These are phyloP conservation scores for Puya raimondii DNA, from an alignment of 176 grass and related monocot genomes.

Conservation along the genomic window DNA sequence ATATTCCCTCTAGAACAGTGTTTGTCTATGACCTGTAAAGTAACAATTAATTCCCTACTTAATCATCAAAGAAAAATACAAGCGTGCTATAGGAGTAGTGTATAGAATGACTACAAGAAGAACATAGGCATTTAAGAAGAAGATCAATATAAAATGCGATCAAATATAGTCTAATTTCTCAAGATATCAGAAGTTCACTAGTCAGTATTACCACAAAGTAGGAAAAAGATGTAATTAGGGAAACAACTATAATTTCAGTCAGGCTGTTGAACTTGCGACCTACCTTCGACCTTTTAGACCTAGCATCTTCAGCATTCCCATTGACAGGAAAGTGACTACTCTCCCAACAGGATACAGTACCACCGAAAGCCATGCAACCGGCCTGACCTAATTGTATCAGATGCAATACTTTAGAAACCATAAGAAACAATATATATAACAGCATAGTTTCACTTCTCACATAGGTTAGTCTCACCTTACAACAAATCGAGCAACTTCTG, in stretches of 20 bases:
- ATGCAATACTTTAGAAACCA: constrained; percentile 20
- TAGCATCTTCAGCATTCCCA: constrained; percentile 93
- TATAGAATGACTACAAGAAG: neutral
- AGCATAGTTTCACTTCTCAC: constrained; percentile 5
- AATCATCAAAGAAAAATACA: too few relatives aligned
- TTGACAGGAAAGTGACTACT: constrained; percentile 82
- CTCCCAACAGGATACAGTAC: constrained; percentile 92
- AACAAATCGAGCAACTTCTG: constrained; percentile 89
- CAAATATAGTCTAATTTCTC: too few relatives aligned
- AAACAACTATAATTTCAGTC: neutral
- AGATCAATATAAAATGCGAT: too few relatives aligned
- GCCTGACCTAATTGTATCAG: constrained; percentile 66
- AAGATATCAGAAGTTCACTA: too few relatives aligned
- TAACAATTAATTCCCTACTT: too few relatives aligned
- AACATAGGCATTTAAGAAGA: neutral
- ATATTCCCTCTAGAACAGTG: neutral
- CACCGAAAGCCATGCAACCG: constrained; percentile 90
- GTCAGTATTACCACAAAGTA: too few relatives aligned
- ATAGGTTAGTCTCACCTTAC: constrained; percentile 57
- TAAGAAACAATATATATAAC: neutral
- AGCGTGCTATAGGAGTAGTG: too few relatives aligned
- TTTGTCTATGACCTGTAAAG: neutral
- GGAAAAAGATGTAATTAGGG: neutral
- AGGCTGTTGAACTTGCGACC: neutral
- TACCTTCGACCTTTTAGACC: constrained; percentile 97